phyloP scores from a whole-genome alignment of 257 asterid species.

The Asclepias syriaca region DNA sequence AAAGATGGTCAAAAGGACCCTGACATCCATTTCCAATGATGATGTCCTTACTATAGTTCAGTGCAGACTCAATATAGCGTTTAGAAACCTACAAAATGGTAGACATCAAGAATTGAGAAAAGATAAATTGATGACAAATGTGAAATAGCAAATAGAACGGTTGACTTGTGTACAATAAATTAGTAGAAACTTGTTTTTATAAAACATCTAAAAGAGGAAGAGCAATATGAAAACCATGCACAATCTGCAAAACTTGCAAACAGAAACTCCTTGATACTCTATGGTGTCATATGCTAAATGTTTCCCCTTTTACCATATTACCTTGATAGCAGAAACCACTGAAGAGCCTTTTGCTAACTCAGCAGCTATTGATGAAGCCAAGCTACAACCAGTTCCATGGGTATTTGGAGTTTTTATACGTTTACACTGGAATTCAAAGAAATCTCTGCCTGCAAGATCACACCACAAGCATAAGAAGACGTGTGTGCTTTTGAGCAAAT shows the following conservation, averaged over 20 bases:
- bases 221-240: not conserved
- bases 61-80: conserved; percentile 62
- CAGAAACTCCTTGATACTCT: not conserved
- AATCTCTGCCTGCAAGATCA: conserved; percentile 57
- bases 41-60: conserved; percentile 76
- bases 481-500: not conserved
- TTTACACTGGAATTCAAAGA: conserved; percentile 61
- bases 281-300: no score
- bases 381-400: conserved; percentile 98
- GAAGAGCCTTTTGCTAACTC: conserved; percentile 87
- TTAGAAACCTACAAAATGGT: conserved; percentile 62
- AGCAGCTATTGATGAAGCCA: conserved; percentile 91
- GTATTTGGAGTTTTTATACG: conserved; percentile 67
- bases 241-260: not conserved
- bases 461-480: conserved; percentile 12
- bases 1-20: conserved; percentile 82
- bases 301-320: no score
- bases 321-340: conserved; percentile 68
- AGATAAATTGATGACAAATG: not conserved
- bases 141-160: not conserved
- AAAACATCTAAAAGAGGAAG: not conserved
- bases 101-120: conserved; percentile 7
- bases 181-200: not conserved
- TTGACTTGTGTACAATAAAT: not conserved
- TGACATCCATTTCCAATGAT: conserved; percentile 67